Evolutionary conservation across 768 basidiomycete species (phyloP), one percentile per base, ranked within the genome.

Genomic region (Gloeophyllum trabeum): DNA sequence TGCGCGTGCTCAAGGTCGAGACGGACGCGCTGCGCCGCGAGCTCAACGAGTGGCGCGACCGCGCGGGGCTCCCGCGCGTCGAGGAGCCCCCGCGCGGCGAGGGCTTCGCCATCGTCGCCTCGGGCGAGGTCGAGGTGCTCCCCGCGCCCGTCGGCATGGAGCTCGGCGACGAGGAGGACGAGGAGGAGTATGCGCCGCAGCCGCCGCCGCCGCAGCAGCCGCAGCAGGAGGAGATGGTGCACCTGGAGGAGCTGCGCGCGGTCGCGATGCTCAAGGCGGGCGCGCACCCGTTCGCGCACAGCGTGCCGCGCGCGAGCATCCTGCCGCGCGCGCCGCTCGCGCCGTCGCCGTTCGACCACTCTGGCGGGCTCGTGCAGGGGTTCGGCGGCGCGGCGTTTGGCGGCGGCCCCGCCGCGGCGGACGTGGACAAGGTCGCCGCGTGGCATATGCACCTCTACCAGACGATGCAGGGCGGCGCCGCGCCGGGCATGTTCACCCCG

Each of bases 11-110:
- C 54, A 86, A 85, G 54, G 61, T 69, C 51, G 91, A 97, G 63
- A 67, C 86, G 18, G 89, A 94, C 60, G 81, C 82, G 5, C 79
- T 97, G 47, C 77, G 92, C 40, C 73, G 79, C 38, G 91, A 99
- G 59, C 70, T 97, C 53, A 96, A 97, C 63, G 87, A 92, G 47
- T 96, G 92, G 86, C 81, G 91, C 44, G 76, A 78, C 48, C 77
- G 83, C 39, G 75, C 77, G 20, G 78, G 73, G 20, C 71, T 91
- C 43, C 76, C 78, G 20, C 73, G 71, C 48, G 67, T 79, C 45
- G 84, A 88, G 36, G 83, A 89, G 54, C 81, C 84, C 16, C 61
- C 75, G 34, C 71, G 85, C 46, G 71, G 78, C 22, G 79, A 86
- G 24, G 82, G 71, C 24, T 86, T 89, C 58, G 61, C 68, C 26